Base-by-base conservation (phyloP, 139 green algal genomes). In the Tetraselmis chui region DNA sequence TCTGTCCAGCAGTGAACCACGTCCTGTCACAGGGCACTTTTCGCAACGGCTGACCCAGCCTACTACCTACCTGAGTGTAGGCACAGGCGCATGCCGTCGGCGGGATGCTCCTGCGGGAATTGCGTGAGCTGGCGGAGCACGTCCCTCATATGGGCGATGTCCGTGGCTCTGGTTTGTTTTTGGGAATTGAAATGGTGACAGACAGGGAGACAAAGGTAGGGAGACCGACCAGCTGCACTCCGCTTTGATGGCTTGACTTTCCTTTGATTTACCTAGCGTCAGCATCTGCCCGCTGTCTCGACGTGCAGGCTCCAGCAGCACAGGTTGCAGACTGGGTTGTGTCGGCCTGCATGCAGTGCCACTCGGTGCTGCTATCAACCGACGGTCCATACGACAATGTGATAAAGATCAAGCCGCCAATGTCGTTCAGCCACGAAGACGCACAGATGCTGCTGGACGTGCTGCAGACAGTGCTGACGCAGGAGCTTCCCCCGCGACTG, bases 331-430 rank as follows among this genome's bases (percentile, higher is more conserved):
- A 67, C 45, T 67, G 45, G 45, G 18, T 67, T 18, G 45, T 67
- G 45, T 5, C 45, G 45, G 45, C 45, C 5, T 67, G 45, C 45
- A 67, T 67, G 45, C 45, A 18, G 11, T 67, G 45, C 45, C 45
- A 67, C 45, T 67, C 45, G 0, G 90, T 94, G 59, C 86, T 95
- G 77, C 75, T 95, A 30, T 87, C 85, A 18, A 89, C 79, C 26
- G 92, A 94, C 31, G 92, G 92, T 1, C 86, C 86, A 0, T 88
- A 87, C 26, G 86, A 88, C 67, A 92, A 93, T 75, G 87, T 95
- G 1, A 79, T 95, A 75, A 95, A 95, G 84, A 90, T 94, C 77
- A 94, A 95, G 87, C 92, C 92, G 29, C 92, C 92, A 0, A 79
- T 95, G 83, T 87, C 88, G 30, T 95, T 95, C 79, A 80, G 78